Base-by-base conservation (phyloP, 2,329 filamentous ascomycete species). In the Ophiostoma perfectum region DNA sequence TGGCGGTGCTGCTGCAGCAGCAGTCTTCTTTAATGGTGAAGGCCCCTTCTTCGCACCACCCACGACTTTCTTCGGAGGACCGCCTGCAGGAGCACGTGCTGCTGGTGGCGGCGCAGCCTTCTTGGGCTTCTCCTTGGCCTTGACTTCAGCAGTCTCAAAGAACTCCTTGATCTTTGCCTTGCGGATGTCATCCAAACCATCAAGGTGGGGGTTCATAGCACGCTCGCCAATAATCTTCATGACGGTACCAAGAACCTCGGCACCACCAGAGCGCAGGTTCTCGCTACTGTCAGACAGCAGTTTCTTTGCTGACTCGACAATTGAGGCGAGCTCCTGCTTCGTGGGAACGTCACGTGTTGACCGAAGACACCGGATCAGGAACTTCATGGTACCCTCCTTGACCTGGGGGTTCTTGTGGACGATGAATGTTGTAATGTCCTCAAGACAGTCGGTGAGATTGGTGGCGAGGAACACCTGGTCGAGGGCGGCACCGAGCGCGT, bases 161-260 rank as follows among this genome's bases (percentile, higher is more conserved):
- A 88, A 98, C 77, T 99, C 95, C 80, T 96, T 97, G 77, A 98
- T 91, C 78, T 97, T 99, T 71, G 84, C 90, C 80, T 97, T 98
- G 70, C 93, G 87, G 73, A 98, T 98, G 38, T 99, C 95, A 76
- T 99, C 95, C 2, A 99, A 82, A 3, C 92, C 92, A 72, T 97
- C 94, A 16, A 99, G 81, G 76, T 96, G 91, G 8, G 92, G 90
- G 60, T 90, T 92, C 95, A 99, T 99, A 66, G 91, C 91, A 69
- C 95, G 88, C 78, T 99, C 96, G 58, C 95, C 94, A 81, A 98
- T 91, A 68, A 99, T 98, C 81, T 98, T 99, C 95, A 97, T 98
- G 65, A 99, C 79, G 0, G 93, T 97, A 72, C 96, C 95, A 3
- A 99, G 82, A 45, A 95, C 88, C 78, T 99, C 95, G 14, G 93